Base-by-base conservation (phyloP, 208 protist genomes). In the Trypanosoma boissoni region DNA sequence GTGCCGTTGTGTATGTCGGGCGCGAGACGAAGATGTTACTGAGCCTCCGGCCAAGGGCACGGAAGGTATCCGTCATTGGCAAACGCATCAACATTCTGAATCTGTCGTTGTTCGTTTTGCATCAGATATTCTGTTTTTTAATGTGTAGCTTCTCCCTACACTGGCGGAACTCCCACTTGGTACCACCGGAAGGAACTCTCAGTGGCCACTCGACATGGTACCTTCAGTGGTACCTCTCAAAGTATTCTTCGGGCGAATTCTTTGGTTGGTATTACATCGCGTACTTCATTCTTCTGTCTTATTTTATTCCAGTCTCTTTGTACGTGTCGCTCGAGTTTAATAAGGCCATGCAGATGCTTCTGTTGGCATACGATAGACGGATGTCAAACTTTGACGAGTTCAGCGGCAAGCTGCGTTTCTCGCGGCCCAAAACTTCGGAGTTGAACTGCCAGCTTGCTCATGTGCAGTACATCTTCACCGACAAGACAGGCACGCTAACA, bases 401-500 rank as follows among this genome's bases (percentile, higher is more conserved):
- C 46, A 82, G 52, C 18, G 78, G 77, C 0, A 78, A 62, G 29
- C 58, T 81, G 50, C 68, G 77, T 36, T 75, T 67, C 6, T 61
- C 80, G 23, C 65, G 84, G 2, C 85, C 88, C 8, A 88, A 88
- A 57, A 96, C 89, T 20, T 90, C 85, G 1, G 76, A 93, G 56
- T 68, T 97, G 9, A 97, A 97, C 81, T 81, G 55, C 28, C 78
- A 95, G 59, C 73, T 97, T 24, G 81, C 76, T 3, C 72, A 82
- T 42, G 78, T 97, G 54, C 72, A 72, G 45, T 92, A 91, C 70
- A 83, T 96, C 44, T 96, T 96, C 71, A 89, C 86, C 3, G 91
- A 96, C 67, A 96, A 96, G 58, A 96, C 91, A 10, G 91, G 91
- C 27, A 96, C 91, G 12, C 58, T 96, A 48, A 96, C 91, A 21